phyloP scores from a whole-genome alignment of 2,329 filamentous ascomycete genomes.

The Apiospora pterosperma region DNA sequence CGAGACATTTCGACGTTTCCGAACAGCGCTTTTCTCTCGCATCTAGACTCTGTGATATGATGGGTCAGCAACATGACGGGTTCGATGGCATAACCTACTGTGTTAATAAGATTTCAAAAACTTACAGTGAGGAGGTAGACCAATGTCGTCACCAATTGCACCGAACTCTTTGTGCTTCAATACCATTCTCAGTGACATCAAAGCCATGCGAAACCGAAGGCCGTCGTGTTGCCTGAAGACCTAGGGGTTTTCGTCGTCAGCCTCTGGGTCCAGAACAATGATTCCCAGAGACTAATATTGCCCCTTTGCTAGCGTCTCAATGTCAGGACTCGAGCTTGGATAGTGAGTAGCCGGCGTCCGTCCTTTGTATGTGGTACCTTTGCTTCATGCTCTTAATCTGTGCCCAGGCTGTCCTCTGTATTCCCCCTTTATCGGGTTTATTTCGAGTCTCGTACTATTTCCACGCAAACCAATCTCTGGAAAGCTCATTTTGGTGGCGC shows the following conservation, averaged over 20 bases:
- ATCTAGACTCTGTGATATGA: too few relatives aligned
- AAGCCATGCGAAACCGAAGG: not conserved
- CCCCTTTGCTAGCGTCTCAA: not conserved
- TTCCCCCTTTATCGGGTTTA: not conserved
- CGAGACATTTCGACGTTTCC: not conserved
- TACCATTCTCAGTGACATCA: not conserved
- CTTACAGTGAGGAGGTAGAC: not conserved
- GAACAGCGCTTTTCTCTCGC: too few relatives aligned
- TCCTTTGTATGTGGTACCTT: not conserved
- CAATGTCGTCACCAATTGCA: not conserved
- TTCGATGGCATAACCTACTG: too few relatives aligned
- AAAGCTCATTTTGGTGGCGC: not conserved
- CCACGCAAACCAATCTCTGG: not conserved
- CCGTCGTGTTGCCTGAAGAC: not conserved
- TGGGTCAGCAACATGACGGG: too few relatives aligned
- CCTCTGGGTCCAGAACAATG: not conserved
- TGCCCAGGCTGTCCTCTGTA: not conserved
- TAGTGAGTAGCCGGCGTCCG: not conserved
- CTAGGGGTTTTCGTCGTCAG: not conserved
- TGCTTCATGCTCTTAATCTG: not conserved
- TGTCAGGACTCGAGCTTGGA: too few relatives aligned
- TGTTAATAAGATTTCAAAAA: too few relatives aligned
- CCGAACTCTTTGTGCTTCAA: not conserved
- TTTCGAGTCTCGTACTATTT: too few relatives aligned
- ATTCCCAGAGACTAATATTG: not conserved